Evolutionary conservation across 257 asterid genomes (phyloP), one percentile per base, ranked within the genome.

Genomic region (Echium plantagineum): DNA sequence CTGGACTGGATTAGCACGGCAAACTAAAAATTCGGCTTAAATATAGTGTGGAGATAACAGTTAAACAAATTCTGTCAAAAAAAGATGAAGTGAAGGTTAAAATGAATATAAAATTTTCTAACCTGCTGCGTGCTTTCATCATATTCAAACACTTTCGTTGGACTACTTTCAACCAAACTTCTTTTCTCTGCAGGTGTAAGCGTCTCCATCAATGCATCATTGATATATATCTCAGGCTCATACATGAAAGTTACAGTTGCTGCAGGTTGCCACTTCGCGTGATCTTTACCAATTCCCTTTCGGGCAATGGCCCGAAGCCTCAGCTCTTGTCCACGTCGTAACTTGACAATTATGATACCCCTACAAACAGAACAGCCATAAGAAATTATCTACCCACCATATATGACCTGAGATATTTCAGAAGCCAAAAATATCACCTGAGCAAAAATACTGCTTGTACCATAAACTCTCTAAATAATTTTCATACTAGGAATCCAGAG

Each of bases 201-300:
- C 55, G 75, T 76, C 66, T 84, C 97, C 95, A 93, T 84, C 85
- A 86, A 31, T 67, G 86, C 97, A 69, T 93, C 99, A 61, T 93
- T 86, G 78, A 93, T 89, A 49, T 72, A 79, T 62, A 93, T 89
- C 5, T 86, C 97, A 42, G 99, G 99, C 57, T 93, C 96, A 70
- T 89, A 89, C 97, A 93, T 93, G 78, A 93, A 93, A 58, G 96
- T 84, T 61, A 89, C 99, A 48, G 99, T 93, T 61, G 99, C 97
- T 21, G 99, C 99, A 75, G 99, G 99, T 0, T 97, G 89, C 97
- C 97, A 93, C 72, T 93, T 93, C 5, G 99, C 99, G 59, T 93
- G 99, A 85, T 93, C 99, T 80, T 93, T 93, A 55, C 97, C 99
- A 66, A 93, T 89, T 69, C 99, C 99, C 71, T 93, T 93, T 46